A percentile compares a stretch with the other conserved stretches of the same genome.
Evolutionary conservation across 2,329 filamentous ascomycete genomes (phyloP).

Genomic region (Pseudocercospora pini-densiflorae): DNA sequence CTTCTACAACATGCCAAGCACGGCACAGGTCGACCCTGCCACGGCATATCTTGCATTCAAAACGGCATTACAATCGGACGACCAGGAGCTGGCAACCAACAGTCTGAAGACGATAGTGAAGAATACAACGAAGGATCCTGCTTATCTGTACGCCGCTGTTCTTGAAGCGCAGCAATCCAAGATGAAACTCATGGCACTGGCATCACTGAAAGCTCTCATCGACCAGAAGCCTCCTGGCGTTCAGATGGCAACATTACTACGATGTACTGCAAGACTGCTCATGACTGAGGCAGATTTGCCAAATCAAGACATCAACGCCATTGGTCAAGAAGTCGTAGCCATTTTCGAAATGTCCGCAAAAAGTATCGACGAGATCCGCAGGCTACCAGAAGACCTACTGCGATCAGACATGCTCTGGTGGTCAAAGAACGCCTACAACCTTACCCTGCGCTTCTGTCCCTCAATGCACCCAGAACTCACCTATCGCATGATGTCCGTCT

Average conservation of each 20-base stretch:
- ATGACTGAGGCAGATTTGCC: conserved; percentile 48
- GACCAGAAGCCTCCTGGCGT: conserved; percentile 58
- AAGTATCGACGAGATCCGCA: conserved; percentile 49
- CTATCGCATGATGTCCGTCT: conserved; percentile 58
- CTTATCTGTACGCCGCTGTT: conserved; percentile 78
- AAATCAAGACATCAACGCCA: conserved; percentile 31
- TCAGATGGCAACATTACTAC: conserved; percentile 67
- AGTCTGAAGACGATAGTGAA: conserved; percentile 67
- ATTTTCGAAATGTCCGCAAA: conserved; percentile 57
- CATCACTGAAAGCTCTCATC: conserved; percentile 64
- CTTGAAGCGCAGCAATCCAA: conserved; percentile 72
- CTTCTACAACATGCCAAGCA: conserved; percentile 62
- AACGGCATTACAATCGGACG: conserved; percentile 31
- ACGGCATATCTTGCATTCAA: conserved; percentile 38
- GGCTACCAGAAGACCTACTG: conserved; percentile 45
- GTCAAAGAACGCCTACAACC: conserved; percentile 78
- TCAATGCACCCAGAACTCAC: conserved; percentile 61
- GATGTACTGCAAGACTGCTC: conserved; percentile 58
- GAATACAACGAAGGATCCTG: conserved; percentile 57
- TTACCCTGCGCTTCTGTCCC: conserved; percentile 67
- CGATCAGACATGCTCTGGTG: conserved; percentile 79
- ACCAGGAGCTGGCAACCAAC: conserved; percentile 56
- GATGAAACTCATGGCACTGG: conserved; percentile 64
- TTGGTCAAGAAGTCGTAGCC: conserved; percentile 57
- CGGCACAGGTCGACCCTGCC: conserved; percentile 31